Conservation (phyloP, 805 yeast genomes). For the Candida dendrica region DNA sequence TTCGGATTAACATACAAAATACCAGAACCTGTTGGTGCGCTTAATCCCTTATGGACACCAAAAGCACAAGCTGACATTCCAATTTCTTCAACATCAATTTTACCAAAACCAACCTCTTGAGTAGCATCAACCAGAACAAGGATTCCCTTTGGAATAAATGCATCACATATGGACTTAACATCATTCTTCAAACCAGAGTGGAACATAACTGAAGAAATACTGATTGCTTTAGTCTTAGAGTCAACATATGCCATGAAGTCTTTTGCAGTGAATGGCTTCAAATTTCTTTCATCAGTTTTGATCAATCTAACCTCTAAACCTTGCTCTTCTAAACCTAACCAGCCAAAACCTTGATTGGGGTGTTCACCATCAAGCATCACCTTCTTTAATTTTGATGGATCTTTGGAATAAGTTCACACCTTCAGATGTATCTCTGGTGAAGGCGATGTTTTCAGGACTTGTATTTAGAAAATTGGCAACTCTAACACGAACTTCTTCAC, state of each 20-base stretch:
- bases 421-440: constrained; percentile 9
- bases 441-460: background rate
- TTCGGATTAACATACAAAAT: background rate
- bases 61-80: background rate
- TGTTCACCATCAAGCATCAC: constrained; percentile 10
- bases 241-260: constrained; percentile 1
- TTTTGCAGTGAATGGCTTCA: background rate
- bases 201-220: constrained; percentile 2
- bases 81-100: background rate
- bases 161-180: background rate
- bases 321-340: constrained; percentile 3
- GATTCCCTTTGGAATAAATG: background rate
- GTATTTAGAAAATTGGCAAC: background rate
- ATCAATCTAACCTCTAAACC: background rate
- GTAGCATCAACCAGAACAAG: background rate
- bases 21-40: background rate
- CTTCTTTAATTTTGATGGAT: constrained; percentile 3
- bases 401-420: constrained; percentile 7
- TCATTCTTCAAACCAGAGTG: constrained; percentile 1
- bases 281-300: background rate
- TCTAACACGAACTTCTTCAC: background rate
- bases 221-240: constrained; percentile 1
- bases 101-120: background rate
- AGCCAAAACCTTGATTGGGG: constrained; percentile 8
- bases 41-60: background rate